These are phyloP conservation scores for Singerocomus rubriflavus DNA, from an alignment of 1,284 basidiomycete genomes.

Conservation along the genomic window DNA sequence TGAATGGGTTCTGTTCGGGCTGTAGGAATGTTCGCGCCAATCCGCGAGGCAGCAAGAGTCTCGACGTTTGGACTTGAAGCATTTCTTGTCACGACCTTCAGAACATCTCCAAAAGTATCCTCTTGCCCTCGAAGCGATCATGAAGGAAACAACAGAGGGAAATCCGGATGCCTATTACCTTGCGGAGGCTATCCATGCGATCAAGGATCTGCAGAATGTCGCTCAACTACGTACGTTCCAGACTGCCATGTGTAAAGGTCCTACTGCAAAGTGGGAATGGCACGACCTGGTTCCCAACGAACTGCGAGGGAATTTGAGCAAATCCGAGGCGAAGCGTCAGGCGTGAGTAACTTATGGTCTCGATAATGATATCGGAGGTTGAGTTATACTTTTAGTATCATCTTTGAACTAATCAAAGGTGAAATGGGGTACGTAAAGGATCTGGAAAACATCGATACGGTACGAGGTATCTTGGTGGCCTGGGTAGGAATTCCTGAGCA, in stretches of 20 bases:
- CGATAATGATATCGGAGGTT: neutral
- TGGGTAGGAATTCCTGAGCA: conserved; percentile 8
- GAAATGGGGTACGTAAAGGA: conserved; percentile 97
- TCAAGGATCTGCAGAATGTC: conserved; percentile 73
- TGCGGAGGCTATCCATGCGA: conserved; percentile 69
- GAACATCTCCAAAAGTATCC: conserved; percentile 92
- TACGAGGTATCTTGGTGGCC: conserved; percentile 8
- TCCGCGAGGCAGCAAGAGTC: conserved; percentile 66
- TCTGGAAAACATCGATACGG: conserved; percentile 78
- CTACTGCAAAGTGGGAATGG: conserved; percentile 81
- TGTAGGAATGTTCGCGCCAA: conserved; percentile 53
- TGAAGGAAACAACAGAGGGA: conserved; percentile 71
- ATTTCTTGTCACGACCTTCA: conserved; percentile 83
- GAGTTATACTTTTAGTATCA: conserved; percentile 52
- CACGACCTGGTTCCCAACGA: conserved; percentile 78
- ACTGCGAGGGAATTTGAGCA: conserved; percentile 59
- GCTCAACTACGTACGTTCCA: conserved; percentile 86
- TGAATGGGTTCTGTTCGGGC: neutral
- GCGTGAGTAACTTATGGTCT: conserved; percentile 54
- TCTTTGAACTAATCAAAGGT: conserved; percentile 93
- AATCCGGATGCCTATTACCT: conserved; percentile 83
- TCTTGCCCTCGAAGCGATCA: conserved; percentile 82
- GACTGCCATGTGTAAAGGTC: conserved; percentile 76
- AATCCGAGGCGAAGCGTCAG: conserved; percentile 83
- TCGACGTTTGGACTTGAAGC: conserved; percentile 81